A percentile compares a stretch with the other conserved stretches of the same genome.
phyloP scores from a whole-genome alignment of 2,329 filamentous ascomycete genomes.

The Penicillium sp. region DNA sequence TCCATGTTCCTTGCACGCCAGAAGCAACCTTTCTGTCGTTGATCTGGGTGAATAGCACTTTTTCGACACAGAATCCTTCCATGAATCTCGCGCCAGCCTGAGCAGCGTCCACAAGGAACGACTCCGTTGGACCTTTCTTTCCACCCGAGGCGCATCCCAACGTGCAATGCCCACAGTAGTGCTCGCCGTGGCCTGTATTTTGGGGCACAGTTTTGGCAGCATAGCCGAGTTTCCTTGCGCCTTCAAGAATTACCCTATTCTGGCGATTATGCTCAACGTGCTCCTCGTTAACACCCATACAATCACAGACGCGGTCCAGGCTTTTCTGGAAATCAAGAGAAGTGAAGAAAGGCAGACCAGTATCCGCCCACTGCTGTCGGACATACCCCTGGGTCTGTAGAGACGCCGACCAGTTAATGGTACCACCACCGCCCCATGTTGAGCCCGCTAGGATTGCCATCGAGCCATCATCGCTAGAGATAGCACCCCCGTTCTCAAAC shows the following conservation, averaged over 20 bases:
- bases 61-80: constrained; percentile 74
- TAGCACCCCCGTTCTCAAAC: constrained; percentile 66
- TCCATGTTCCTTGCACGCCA: constrained; percentile 75
- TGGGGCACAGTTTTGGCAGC: constrained; percentile 68
- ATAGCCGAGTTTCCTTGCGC: constrained; percentile 71
- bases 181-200: constrained; percentile 71
- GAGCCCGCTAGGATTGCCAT: constrained; percentile 66
- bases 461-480: constrained; percentile 57
- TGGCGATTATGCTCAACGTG: constrained; percentile 70
- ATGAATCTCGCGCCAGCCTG: constrained; percentile 76
- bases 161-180: constrained; percentile 70
- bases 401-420: constrained; percentile 77
- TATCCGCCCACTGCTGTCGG: constrained; percentile 74
- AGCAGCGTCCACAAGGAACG: constrained; percentile 77
- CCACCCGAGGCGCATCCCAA: constrained; percentile 62
- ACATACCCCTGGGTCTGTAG: constrained; percentile 72
- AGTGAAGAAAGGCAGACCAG: constrained; percentile 70
- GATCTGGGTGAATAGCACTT: constrained; percentile 64
- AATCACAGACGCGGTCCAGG: constrained; percentile 73
- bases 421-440: constrained; percentile 82
- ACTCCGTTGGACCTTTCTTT: constrained; percentile 76
- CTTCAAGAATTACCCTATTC: constrained; percentile 73
- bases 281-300: constrained; percentile 71
- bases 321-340: constrained; percentile 72
- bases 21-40: constrained; percentile 59